Conservation (phyloP, 768 basidiomycete species). For the Trametes maxima region DNA sequence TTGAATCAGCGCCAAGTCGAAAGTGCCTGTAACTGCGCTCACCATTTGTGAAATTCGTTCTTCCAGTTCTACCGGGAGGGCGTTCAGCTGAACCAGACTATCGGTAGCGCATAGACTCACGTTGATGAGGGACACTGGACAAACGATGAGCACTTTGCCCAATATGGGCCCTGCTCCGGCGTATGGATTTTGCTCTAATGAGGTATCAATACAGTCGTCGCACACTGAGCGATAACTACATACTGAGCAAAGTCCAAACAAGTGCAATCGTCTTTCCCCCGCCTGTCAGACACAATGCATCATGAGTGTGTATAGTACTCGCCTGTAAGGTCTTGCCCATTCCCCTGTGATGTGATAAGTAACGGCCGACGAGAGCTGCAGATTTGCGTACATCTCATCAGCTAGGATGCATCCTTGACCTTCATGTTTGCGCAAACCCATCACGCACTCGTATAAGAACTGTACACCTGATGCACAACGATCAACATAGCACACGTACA, state of each 20-base stretch:
- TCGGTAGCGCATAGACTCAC: conserved; percentile 42
- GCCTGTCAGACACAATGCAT: conserved; percentile 4
- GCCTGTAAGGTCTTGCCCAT: conserved; percentile 95
- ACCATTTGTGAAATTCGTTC: conserved; percentile 95
- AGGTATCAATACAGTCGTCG: not conserved
- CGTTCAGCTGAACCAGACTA: not conserved
- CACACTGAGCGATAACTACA: conserved; percentile 29
- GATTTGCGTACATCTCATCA: conserved; percentile 78
- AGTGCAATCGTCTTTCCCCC: conserved; percentile 77
- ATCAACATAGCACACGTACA: not conserved
- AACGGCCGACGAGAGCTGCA: not conserved
- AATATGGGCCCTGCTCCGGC: conserved; percentile 54
- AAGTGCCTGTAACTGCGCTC: conserved; percentile 3
- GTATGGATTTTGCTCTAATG: conserved; percentile 82
- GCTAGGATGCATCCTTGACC: conserved; percentile 95
- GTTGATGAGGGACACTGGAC: conserved; percentile 87
- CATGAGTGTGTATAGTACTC: conserved; percentile 5
- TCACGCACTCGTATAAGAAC: conserved; percentile 95
- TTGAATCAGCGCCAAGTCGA: conserved; percentile 37
- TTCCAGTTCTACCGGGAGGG: conserved; percentile 80
- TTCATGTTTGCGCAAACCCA: conserved; percentile 91
- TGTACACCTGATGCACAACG: conserved; percentile 54
- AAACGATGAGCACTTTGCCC: conserved; percentile 88
- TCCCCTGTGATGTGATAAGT: conserved; percentile 59
- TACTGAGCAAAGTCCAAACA: conserved; percentile 90